Conservation (phyloP, 1,284 basidiomycete species). For the Wallemia mellicola region DNA sequence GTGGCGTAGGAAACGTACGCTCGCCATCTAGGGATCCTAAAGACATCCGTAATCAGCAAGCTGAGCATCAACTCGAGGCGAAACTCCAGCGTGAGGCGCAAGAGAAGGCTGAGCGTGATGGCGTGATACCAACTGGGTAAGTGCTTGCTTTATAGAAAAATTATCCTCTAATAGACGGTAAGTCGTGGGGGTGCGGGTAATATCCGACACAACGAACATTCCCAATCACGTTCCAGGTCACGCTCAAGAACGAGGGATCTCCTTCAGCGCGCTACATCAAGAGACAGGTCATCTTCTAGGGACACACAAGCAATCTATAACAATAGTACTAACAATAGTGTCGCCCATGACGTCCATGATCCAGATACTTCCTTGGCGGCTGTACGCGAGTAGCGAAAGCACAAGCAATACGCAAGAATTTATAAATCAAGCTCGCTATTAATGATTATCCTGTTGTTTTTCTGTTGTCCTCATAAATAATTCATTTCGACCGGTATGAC, state of each 20-base stretch:
- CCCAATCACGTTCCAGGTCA: neutral
- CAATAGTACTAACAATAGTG: neutral
- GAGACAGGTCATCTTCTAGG: neutral
- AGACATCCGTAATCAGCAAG: constrained; percentile 11
- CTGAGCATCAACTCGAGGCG: constrained; percentile 1
- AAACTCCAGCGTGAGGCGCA: neutral
- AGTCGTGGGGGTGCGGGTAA: constrained; percentile 1
- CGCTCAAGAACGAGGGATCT: neutral
- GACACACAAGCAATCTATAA: neutral
- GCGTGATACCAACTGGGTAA: neutral
- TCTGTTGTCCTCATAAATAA: no score
- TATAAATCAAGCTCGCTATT: no score
- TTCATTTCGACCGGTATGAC: no score
- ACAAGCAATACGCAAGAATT: neutral
- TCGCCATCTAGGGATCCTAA: constrained; percentile 29
- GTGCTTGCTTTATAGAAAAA: neutral
- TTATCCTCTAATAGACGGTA: no score
- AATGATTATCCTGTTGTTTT: no score
- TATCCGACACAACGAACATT: neutral
- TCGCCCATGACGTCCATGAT: neutral
- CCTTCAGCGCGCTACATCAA: neutral
- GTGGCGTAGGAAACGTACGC: constrained; percentile 45
- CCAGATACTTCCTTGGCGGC: neutral
- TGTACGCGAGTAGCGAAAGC: neutral
- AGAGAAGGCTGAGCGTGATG: neutral